Evolutionary conservation across 2,329 filamentous ascomycete genomes (phyloP).

Genomic region (Atkinsonella texensis): DNA sequence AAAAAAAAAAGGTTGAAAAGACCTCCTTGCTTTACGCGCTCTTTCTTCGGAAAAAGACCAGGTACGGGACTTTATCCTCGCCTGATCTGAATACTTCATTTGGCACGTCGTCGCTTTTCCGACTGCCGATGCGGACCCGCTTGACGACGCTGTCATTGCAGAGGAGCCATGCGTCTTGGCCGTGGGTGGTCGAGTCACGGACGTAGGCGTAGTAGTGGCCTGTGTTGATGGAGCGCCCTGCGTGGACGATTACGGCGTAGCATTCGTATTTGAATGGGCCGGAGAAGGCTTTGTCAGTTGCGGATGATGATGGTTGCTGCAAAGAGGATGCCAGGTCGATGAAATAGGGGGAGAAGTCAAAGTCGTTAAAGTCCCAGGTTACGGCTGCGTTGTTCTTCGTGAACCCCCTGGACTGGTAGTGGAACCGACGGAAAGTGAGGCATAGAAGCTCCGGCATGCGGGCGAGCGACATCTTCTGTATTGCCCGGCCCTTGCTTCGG

Average conservation of each 20-base stretch:
- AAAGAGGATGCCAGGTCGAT: conserved; percentile 15
- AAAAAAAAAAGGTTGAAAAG: too few species aligned
- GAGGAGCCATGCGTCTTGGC: conserved; percentile 34
- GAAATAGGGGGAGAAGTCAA: conserved; percentile 41
- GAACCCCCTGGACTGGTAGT: conserved; percentile 25
- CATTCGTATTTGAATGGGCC: conserved; percentile 67
- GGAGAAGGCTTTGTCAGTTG: conserved; percentile 26
- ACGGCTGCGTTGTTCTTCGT: conserved; percentile 61
- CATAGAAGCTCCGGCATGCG: conserved; percentile 71
- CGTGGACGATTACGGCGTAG: conserved; percentile 73
- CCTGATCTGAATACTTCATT: conserved; percentile 27
- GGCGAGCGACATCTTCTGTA: conserved; percentile 61
- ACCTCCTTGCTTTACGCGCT: conserved; percentile 2
- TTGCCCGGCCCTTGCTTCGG: conserved; percentile 53
- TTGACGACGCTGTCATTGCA: conserved; percentile 35
- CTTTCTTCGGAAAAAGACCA: conserved; percentile 34
- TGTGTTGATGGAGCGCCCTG: conserved; percentile 51
- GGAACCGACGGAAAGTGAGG: conserved; percentile 56
- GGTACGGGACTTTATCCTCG: conserved; percentile 30
- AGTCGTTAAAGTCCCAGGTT: conserved; percentile 62
- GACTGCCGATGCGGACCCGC: conserved; percentile 29
- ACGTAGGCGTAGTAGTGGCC: conserved; percentile 75
- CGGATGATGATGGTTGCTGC: conserved; percentile 13
- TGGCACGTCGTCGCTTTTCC: conserved; percentile 21
- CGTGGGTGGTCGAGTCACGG: conserved; percentile 38